Evolutionary conservation across 805 yeast genomes (phyloP).

Genomic region (Metschnikowia cubensis): DNA sequence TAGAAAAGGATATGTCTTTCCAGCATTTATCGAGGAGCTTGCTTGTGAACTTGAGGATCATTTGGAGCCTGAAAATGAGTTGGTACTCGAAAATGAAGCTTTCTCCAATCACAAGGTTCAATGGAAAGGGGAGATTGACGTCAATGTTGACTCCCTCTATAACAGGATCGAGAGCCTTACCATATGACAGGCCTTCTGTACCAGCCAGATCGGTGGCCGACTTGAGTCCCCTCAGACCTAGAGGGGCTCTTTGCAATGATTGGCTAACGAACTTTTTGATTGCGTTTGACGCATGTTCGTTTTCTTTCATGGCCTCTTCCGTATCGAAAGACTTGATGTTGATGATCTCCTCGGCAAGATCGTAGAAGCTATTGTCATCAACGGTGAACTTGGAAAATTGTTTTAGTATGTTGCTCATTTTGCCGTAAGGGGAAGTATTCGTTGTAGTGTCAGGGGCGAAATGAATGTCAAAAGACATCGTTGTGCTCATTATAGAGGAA

Average conservation of each 20-base stretch:
- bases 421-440: not conserved
- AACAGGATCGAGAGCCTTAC: constrained; percentile 22
- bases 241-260: constrained; percentile 12
- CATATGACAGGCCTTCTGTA: constrained; percentile 4
- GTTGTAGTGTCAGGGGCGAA: constrained; percentile 3
- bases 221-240: not conserved
- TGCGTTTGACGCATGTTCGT: constrained; percentile 15
- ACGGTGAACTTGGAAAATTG: constrained; percentile 32
- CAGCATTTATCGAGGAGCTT: constrained; percentile 61
- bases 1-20: constrained; percentile 53
- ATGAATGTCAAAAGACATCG: constrained; percentile 9
- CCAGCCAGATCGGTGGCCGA: constrained; percentile 4
- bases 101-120: constrained; percentile 68
- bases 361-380: constrained; percentile 44
- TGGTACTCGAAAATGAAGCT: constrained; percentile 77
- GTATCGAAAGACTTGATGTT: constrained; percentile 54
- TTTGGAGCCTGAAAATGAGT: constrained; percentile 66
- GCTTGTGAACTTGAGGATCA: constrained; percentile 60
- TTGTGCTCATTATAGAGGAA: constrained; percentile 21
- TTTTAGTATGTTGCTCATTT: constrained; percentile 1
- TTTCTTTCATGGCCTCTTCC: constrained; percentile 37
- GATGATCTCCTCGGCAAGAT: constrained; percentile 45
- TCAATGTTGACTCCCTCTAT: constrained; percentile 54
- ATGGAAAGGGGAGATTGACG: constrained; percentile 77
- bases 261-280: constrained; percentile 15